Evolutionary conservation across 2,329 filamentous ascomycete species (phyloP).

Genomic region (Reticulascus tulasneorum): DNA sequence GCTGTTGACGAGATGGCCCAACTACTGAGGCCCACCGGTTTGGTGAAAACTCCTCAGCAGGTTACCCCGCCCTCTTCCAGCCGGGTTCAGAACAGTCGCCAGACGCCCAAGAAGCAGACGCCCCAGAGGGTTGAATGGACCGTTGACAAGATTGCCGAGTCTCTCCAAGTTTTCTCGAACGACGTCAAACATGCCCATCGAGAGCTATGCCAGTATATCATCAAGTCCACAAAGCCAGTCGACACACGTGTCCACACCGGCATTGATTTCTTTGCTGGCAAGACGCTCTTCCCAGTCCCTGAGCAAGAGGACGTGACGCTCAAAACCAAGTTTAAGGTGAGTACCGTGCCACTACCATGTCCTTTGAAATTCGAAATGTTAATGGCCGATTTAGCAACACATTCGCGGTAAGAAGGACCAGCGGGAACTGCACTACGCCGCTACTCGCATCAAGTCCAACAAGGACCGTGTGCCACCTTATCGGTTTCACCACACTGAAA

Average conservation of each 20-base stretch:
- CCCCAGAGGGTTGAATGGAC: conserved; percentile 36
- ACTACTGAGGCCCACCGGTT: conserved; percentile 2
- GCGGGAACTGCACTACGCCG: conserved; percentile 34
- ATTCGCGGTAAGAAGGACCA: conserved; percentile 40
- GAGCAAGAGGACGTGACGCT: conserved; percentile 36
- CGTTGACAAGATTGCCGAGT: conserved; percentile 35
- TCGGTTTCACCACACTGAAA: conserved; percentile 56
- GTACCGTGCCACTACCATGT: conserved; percentile 5
- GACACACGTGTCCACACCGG: conserved; percentile 37
- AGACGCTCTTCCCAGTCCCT: conserved; percentile 29
- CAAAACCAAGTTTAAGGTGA: conserved; percentile 49
- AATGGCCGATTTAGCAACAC: conserved; percentile 32
- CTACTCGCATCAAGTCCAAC: conserved; percentile 45
- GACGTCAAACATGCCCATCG: conserved; percentile 44
- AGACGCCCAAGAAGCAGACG: conserved; percentile 26
- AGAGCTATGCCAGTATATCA: conserved; percentile 38
- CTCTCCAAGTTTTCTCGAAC: conserved; percentile 34
- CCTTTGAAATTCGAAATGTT: not conserved
- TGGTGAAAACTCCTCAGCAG: conserved; percentile 5
- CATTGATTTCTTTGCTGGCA: conserved; percentile 43
- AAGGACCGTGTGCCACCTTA: conserved; percentile 53
- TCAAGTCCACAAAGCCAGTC: conserved; percentile 39
- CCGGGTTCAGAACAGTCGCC: conserved; percentile 13
- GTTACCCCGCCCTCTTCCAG: conserved; percentile 12
- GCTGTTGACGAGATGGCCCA: conserved; percentile 11